Percentiles rank a stretch among this genome's conserved stretches.
Conservation (phyloP, 192 early-diverging fungal species). For the Backusella westeae region DNA sequence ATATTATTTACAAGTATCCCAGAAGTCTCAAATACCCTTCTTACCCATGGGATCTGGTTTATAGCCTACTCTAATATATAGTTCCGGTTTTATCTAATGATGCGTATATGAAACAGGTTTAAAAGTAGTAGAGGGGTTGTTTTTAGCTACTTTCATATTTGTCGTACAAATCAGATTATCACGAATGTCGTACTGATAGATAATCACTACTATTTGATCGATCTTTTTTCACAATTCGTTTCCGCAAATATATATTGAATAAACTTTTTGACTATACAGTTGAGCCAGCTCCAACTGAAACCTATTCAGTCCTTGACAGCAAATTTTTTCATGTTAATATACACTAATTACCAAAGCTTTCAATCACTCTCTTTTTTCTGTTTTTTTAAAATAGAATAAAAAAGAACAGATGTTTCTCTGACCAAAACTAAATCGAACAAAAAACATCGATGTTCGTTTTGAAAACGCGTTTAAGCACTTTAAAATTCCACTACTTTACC, state of each 20-base stretch:
- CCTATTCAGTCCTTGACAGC: neutral
- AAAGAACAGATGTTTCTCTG: no score
- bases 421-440: no score
- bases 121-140: neutral
- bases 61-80: neutral
- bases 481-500: no score
- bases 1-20: neutral
- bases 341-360: no score
- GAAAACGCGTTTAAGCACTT: no score
- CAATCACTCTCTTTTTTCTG: no score
- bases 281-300: neutral
- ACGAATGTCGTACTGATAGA: neutral
- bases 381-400: no score
- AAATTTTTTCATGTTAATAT: no score
- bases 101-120: neutral
- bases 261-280: neutral
- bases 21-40: neutral
- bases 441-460: no score
- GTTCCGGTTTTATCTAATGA: neutral
- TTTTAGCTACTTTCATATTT: neutral
- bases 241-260: neutral
- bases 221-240: neutral
- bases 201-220: conserved; percentile 5
- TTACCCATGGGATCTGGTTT: neutral
- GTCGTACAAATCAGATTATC: neutral